Base-by-base conservation (phyloP, 331 rosid species). In the Acacia pycnantha region DNA sequence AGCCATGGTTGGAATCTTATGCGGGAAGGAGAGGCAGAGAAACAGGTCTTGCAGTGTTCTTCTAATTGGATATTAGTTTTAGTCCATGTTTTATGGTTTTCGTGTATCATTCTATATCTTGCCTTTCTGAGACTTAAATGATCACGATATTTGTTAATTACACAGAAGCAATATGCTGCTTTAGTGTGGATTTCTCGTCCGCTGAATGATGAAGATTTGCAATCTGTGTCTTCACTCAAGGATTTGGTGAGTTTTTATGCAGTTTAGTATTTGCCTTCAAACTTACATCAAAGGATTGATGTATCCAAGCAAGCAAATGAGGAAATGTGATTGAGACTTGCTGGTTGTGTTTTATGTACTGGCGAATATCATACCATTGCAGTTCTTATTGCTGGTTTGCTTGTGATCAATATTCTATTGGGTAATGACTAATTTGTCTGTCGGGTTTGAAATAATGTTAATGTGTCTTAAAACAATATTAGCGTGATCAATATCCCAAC, bases 11-110 rank as follows among this genome's bases (percentile, higher is more conserved):
- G 97, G 98, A 78, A 92, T 68, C 87, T 92, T 54, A 91, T 95
- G 93, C 96, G 88, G 74, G 98, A 90, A 85, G 98, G 99, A 29
- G 98, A 95, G 86, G 92, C 97, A 74, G 98, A 95, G 83, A 95
- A 95, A 88, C 98, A 95, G 98, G 99, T 93, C 33, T 80, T 69
- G 19, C 62, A 58, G 77, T 77, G 69, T 64, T 22, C 43, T 73
- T 85, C 59, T 77, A 69, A 68, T 72, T 67, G 69, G 74, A 67
- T 76, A 66, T 72, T 58, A 68, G 5, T 67, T 70, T 53, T 33
- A 73, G 81, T 44, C 77, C 29, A 48, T 50, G 47, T 33, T 47
- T 51, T 68, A 74, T 43, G 43, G 47, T 74, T 81, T 81, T 70
- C 69, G 15, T 50, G 70, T 9, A 15, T 54, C 70, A 6, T 31